Evolutionary conservation across 148 eudicot species (phyloP).

Genomic region (Talinum fruticosum): DNA sequence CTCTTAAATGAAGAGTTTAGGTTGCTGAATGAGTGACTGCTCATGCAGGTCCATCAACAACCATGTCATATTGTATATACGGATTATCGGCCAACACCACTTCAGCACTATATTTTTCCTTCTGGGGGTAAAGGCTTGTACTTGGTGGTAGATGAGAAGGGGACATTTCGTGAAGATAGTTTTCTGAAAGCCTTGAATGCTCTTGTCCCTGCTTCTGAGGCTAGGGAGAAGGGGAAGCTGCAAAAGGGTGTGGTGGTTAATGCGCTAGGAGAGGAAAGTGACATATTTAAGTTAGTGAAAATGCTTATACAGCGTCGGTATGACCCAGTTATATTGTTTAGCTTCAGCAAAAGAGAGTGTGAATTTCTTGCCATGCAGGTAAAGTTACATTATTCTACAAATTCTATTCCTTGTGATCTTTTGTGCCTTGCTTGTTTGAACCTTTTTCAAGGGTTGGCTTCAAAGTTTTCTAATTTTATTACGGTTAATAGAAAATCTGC

Average conservation of each 20-base stretch:
- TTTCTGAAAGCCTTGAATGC: constrained; percentile 97
- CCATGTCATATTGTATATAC: constrained; percentile 99
- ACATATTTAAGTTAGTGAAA: constrained; percentile 96
- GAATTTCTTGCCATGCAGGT: constrained; percentile 99
- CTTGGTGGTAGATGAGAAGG: constrained; percentile 93
- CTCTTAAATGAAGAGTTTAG: not conserved
- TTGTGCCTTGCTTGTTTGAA: too few relatives aligned
- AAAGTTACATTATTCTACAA: not conserved
- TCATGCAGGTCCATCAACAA: constrained; percentile 94
- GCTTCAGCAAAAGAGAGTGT: constrained; percentile 98
- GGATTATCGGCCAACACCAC: constrained; percentile 97
- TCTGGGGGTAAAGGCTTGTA: constrained; percentile 91
- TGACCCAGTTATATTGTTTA: constrained; percentile 93
- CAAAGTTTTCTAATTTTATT: too few relatives aligned
- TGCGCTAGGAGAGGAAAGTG: constrained; percentile 88
- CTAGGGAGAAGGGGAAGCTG: constrained; percentile 70
- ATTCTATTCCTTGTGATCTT: not conserved
- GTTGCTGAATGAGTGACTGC: constrained; percentile 18
- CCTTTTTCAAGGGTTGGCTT: too few relatives aligned
- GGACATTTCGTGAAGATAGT: constrained; percentile 96
- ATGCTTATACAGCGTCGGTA: constrained; percentile 95
- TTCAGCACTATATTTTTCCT: constrained; percentile 94
- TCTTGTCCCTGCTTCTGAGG: constrained; percentile 70
- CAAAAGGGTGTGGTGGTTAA: constrained; percentile 75
- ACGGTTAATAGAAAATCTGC: not conserved